Percentiles rank a stretch among this genome's conserved stretches.
Conservation (phyloP, 768 basidiomycete species). For the Guyanaporus albipodus region DNA sequence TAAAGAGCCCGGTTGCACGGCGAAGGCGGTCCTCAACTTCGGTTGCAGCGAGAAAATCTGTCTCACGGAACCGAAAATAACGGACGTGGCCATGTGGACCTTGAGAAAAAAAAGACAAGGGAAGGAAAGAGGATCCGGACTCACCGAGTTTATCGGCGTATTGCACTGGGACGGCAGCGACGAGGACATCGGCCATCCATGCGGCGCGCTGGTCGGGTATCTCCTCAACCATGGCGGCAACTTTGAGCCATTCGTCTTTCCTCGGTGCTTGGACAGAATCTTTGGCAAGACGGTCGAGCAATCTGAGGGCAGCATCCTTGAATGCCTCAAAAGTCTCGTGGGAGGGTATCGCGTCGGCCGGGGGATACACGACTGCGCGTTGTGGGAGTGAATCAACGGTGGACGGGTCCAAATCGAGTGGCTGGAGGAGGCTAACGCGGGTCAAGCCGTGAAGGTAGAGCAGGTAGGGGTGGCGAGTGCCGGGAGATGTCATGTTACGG, state of each 20-base stretch:
- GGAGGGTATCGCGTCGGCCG: slow-evolving; percentile 41
- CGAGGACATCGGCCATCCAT: slow-evolving; percentile 77
- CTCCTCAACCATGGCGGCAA: slow-evolving; percentile 70
- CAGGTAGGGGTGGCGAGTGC: slow-evolving; percentile 54
- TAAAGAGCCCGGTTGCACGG: slow-evolving; percentile 65
- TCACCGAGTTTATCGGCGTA: slow-evolving; percentile 70
- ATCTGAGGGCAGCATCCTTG: slow-evolving; percentile 59
- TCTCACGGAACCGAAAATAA: slow-evolving; percentile 1
- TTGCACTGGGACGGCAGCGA: slow-evolving; percentile 53
- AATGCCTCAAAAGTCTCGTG: slow-evolving; percentile 60
- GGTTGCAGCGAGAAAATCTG: slow-evolving; percentile 59
- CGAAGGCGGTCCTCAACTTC: slow-evolving; percentile 60
- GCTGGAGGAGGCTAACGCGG: slow-evolving; percentile 52
- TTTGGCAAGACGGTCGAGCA: slow-evolving; percentile 60
- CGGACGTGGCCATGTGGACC: neutral
- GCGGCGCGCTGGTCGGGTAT: slow-evolving; percentile 57
- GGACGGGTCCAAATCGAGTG: slow-evolving; percentile 31
- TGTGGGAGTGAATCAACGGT: slow-evolving; percentile 33
- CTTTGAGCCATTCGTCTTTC: slow-evolving; percentile 66
- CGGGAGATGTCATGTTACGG: slow-evolving; percentile 34
- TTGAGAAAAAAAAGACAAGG: neutral
- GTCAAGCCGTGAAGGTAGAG: slow-evolving; percentile 71
- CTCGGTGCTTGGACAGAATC: slow-evolving; percentile 43
- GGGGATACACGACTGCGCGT: slow-evolving; percentile 47
- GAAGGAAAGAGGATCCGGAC: slow-evolving; percentile 17